Percentiles rank a stretch among this genome's conserved stretches.
Evolutionary conservation across 805 yeast species (phyloP).

Genomic region (Kazachstania bromeliacearum): DNA sequence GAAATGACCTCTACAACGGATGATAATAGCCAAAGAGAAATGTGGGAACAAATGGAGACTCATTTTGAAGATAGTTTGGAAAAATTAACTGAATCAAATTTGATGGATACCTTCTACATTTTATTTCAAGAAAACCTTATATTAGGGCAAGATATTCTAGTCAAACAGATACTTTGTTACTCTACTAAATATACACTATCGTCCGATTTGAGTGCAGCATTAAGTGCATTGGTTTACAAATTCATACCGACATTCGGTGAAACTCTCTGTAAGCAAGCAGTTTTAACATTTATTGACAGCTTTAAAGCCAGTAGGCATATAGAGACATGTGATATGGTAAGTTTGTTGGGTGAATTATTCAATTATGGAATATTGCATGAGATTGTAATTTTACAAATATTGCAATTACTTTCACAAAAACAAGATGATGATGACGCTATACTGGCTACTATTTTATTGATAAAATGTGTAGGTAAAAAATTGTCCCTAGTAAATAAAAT

Average conservation of each 20-base stretch:
- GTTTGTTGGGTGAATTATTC: conserved; percentile 29
- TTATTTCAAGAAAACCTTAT: conserved; percentile 49
- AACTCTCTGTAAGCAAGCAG: conserved; percentile 41
- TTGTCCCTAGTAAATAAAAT: conserved; percentile 35
- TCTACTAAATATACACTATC: not conserved
- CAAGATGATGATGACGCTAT: conserved; percentile 45
- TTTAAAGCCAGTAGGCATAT: conserved; percentile 22
- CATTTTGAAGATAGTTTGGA: conserved; percentile 41
- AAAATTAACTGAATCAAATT: conserved; percentile 36
- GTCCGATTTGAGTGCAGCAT: not conserved
- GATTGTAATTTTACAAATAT: conserved; percentile 42
- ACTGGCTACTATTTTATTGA: conserved; percentile 41
- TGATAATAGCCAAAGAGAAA: conserved; percentile 39
- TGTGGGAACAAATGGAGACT: conserved; percentile 48
- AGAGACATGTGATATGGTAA: not conserved
- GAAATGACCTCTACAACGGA: too few relatives aligned
- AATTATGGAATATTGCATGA: conserved; percentile 55
- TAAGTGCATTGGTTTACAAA: conserved; percentile 28
- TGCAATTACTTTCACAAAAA: conserved; percentile 37
- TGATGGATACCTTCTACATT: conserved; percentile 39
- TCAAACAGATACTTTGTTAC: conserved; percentile 1
- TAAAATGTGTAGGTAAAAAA: conserved; percentile 44
- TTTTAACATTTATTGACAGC: conserved; percentile 48
- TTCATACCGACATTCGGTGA: conserved; percentile 58
- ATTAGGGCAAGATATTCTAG: conserved; percentile 51